Conservation (phyloP, 2,329 filamentous ascomycete genomes). For the Ophiostoma perfectum region DNA sequence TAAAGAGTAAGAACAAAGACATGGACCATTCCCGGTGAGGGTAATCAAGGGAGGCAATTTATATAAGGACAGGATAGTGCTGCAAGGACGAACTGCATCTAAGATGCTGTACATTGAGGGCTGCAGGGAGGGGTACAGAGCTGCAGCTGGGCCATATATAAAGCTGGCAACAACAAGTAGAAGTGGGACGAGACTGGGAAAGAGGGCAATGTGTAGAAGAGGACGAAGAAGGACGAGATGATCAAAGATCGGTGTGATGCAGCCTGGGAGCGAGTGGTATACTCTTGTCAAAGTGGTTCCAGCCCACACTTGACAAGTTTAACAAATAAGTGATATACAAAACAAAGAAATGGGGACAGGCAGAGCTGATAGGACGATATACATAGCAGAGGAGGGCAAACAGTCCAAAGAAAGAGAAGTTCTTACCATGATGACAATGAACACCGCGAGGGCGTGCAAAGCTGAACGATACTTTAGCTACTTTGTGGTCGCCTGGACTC, state of each 20-base stretch:
- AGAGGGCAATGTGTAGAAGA: conserved; percentile 20
- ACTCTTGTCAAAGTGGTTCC: conserved; percentile 12
- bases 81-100: neutral
- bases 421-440: conserved; percentile 47
- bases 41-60: neutral
- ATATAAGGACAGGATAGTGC: neutral
- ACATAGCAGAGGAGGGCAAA: neutral
- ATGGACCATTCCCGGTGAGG: neutral
- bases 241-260: conserved; percentile 19
- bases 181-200: conserved; percentile 19
- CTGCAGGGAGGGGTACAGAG: conserved; percentile 9
- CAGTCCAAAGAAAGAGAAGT: conserved; percentile 7
- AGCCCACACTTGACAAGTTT: neutral
- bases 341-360: neutral
- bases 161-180: neutral
- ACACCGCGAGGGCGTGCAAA: conserved; percentile 34
- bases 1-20: neutral
- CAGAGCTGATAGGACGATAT: neutral
- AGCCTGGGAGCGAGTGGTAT: neutral
- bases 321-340: neutral
- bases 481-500: conserved; percentile 15
- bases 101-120: conserved; percentile 1
- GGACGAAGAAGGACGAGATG: conserved; percentile 23
- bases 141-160: neutral
- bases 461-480: conserved; percentile 31